Evolutionary conservation across 2,329 filamentous ascomycete species (phyloP), one percentile per base, ranked within the genome.

Genomic region (Cadophora luteo-olivacea): DNA sequence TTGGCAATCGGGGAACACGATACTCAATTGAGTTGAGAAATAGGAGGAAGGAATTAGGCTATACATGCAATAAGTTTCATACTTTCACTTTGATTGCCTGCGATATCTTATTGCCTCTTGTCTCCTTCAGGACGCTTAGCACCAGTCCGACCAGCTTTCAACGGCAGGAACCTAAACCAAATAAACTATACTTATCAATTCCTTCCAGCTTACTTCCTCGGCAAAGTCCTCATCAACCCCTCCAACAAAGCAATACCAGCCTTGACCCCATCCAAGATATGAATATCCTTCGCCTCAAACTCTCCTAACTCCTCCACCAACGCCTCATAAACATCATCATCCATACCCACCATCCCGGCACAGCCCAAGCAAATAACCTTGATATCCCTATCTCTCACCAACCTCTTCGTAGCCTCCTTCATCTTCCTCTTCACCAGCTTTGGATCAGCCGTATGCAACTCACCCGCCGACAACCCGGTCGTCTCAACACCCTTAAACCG

Each of bases 341-440:
- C 91, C 80, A 97, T 85, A 0, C 94, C 94, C 0, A 91, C 90
- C 94, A 97, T 97, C 0, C 94, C 94, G 2, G 92, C 94, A 78
- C 94, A 97, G 0, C 94, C 94, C 82, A 97, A 86, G 75, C 93
- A 91, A 8, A 97, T 87, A 29, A 89, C 91, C 4, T 84, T 82
- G 0, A 94, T 86, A 3, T 83, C 81, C 0, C 84, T 82, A 14
- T 82, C 83, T 8, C 77, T 78, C 33, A 97, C 80, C 32, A 97
- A 81, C 62, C 85, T 82, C 77, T 85, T 87, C 0, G 92, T 92
- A 0, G 94, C 93, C 19, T 87, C 84, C 72, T 85, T 89, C 77
- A 97, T 87, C 75, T 87, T 89, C 68, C 78, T 78, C 48, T 83
- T 82, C 48, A 97, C 88, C 69, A 91, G 84, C 9, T 87, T 87